Percentiles rank a stretch among this genome's conserved stretches.
Conservation (phyloP, 495 filamentous ascomycete genomes). For the Penicillium fimorum region DNA sequence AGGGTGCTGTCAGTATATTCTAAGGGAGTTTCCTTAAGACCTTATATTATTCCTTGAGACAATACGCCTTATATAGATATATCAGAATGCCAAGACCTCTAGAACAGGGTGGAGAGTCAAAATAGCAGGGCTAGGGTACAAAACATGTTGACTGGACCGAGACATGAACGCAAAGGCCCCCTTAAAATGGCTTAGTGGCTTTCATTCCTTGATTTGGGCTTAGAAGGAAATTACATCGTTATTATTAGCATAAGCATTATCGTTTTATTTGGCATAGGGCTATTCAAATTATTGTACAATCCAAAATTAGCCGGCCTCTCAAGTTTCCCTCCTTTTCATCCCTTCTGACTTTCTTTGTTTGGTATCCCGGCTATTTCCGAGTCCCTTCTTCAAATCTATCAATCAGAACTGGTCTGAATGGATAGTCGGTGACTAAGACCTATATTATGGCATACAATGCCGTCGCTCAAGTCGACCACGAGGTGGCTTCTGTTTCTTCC, state of each 20-base stretch:
- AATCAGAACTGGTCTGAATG: constrained; percentile 10
- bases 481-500: constrained; percentile 40
- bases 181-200: not conserved
- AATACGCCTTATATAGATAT: not conserved
- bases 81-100: constrained; percentile 7
- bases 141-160: not conserved
- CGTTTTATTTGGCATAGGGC: not conserved
- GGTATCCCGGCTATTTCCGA: constrained; percentile 4
- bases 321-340: constrained; percentile 1
- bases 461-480: constrained; percentile 42
- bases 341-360: constrained; percentile 4
- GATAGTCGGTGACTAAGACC: constrained; percentile 3
- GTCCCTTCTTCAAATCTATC: not conserved
- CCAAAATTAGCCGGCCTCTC: not conserved
- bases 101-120: constrained; percentile 8
- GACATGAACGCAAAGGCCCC: constrained; percentile 4
- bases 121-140: not conserved
- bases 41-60: not conserved
- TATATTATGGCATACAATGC: constrained; percentile 49
- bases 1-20: not conserved
- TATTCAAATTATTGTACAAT: constrained; percentile 1
- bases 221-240: not conserved
- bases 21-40: not conserved
- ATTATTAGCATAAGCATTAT: constrained; percentile 2
- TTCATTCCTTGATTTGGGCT: constrained; percentile 1